A percentile compares a stretch with the other conserved stretches of the same genome.
Evolutionary conservation across 495 filamentous ascomycete species (phyloP).

Genomic region (Penicillium angulare): DNA sequence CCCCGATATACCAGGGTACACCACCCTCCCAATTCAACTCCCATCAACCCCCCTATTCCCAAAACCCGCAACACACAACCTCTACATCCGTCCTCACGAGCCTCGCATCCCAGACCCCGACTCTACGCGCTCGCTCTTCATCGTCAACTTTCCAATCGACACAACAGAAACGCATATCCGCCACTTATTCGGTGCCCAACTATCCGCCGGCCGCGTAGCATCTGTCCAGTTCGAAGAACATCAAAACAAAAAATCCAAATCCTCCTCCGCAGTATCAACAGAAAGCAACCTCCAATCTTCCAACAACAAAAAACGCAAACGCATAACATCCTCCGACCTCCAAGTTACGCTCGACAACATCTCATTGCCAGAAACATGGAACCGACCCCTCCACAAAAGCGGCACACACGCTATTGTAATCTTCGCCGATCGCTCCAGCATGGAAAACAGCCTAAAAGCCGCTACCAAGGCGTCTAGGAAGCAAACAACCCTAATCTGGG

Average conservation of each 20-base stretch:
- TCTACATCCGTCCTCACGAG: slow-evolving; percentile 81
- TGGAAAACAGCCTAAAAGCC: slow-evolving; percentile 69
- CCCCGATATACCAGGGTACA: slow-evolving; percentile 49
- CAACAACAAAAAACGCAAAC: slow-evolving; percentile 66
- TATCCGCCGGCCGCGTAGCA: slow-evolving; percentile 75
- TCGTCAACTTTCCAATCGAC: slow-evolving; percentile 85
- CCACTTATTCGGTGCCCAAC: slow-evolving; percentile 64
- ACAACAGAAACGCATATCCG: slow-evolving; percentile 75
- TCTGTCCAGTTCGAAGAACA: slow-evolving; percentile 66
- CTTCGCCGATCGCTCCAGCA: slow-evolving; percentile 77
- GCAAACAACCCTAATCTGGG: slow-evolving; percentile 55
- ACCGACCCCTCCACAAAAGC: slow-evolving; percentile 64
- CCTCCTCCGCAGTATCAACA: slow-evolving; percentile 14
- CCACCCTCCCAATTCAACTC: slow-evolving; percentile 53
- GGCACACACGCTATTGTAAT: slow-evolving; percentile 77
- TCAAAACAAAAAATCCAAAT: slow-evolving; percentile 43
- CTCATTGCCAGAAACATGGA: slow-evolving; percentile 68
- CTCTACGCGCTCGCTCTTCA: slow-evolving; percentile 75
- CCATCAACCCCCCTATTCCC: slow-evolving; percentile 60
- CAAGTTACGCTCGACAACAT: slow-evolving; percentile 51
- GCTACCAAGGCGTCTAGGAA: slow-evolving; percentile 59
- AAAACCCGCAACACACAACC: slow-evolving; percentile 66
- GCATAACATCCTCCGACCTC: slow-evolving; percentile 49
- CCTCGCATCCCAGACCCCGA: slow-evolving; percentile 72
- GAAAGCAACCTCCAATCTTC: slow-evolving; percentile 27